These are phyloP conservation scores for Aspergillus sp. DNA, from an alignment of 2,329 filamentous ascomycete genomes.

Conservation along the genomic window DNA sequence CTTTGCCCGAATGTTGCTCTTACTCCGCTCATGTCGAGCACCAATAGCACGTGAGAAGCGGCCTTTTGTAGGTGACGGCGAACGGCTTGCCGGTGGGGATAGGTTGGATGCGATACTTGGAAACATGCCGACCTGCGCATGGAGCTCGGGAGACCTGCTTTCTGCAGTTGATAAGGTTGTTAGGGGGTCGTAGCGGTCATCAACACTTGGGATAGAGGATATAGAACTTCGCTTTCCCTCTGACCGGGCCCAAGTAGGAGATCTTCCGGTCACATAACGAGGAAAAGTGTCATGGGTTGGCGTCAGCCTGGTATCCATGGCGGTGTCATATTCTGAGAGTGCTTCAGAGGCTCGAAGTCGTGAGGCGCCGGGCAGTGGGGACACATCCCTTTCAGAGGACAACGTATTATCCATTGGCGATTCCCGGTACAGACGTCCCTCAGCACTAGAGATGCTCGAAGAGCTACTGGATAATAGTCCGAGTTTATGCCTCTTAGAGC, in stretches of 20 bases:
- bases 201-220: constrained; percentile 55
- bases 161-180: constrained; percentile 48
- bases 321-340: neutral
- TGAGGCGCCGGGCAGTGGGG: constrained; percentile 1
- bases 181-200: constrained; percentile 34
- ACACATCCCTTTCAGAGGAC: constrained; percentile 11
- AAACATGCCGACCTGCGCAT: constrained; percentile 48
- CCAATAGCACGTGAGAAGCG: constrained; percentile 48
- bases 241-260: constrained; percentile 50
- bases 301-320: neutral
- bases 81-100: constrained; percentile 64
- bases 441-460: constrained; percentile 62
- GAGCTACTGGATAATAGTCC: constrained; percentile 53
- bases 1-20: constrained; percentile 43
- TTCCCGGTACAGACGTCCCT: constrained; percentile 19
- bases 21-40: constrained; percentile 41
- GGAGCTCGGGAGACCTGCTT: constrained; percentile 48
- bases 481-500: constrained; percentile 56
- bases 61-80: constrained; percentile 64
- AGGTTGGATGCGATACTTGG: constrained; percentile 64
- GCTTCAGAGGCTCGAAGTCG: neutral
- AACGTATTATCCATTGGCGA: constrained; percentile 1
- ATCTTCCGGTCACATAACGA: neutral
- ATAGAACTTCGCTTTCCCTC: constrained; percentile 56
- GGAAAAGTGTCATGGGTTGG: neutral